Evolutionary conservation across 2,329 filamentous ascomycete genomes (phyloP), one percentile per base, ranked within the genome.

Genomic region (Neoarthrinium moseri): DNA sequence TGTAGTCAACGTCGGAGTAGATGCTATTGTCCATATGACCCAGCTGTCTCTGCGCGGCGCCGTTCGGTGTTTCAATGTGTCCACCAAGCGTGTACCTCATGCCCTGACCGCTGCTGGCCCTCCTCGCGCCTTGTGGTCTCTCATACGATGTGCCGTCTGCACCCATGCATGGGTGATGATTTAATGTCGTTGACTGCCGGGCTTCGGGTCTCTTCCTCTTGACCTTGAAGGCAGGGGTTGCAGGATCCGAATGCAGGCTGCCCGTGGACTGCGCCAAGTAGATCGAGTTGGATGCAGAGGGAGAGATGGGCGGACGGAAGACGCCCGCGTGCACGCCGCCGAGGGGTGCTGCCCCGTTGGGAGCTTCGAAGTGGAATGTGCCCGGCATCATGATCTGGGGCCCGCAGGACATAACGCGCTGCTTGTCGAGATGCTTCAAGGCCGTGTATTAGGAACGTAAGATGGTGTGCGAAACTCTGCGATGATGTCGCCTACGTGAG

Each of bases 1-100:
- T 68, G 56, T 81, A 82, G 54, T 80, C 74, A 17, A 76, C 63
- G 50, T 83, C 79, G 12, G 78, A 81, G 56, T 78, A 80, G 48
- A 75, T 65, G 59, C 77, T 81, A 44, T 81, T 75, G 15, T 74
- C 76, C 46, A 81, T 62, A 20, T 61, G 55, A 12, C 63, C 64
- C 18, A 58, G 55, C 13, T 60, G 58, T 10, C 50, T 58, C 5
- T 51, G 46, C 2, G 64, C 58, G 2, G 57, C 56, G 7, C 61
- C 61, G n/a, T 59, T 64, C 0, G 75, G 73, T 0, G 74, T 77
- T 39, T 75, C 70, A 40, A 81, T 73, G 56, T 79, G 74, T 15
- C 78, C 78, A 6, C 75, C 77, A 8, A 81, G 64, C 2, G 72
- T 70, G 50, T 81, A 82, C 42, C 63, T 62, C 27, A 59, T 56